phyloP scores from a whole-genome alignment of 2,329 filamentous ascomycete genomes.

The Nemania abortiva region DNA sequence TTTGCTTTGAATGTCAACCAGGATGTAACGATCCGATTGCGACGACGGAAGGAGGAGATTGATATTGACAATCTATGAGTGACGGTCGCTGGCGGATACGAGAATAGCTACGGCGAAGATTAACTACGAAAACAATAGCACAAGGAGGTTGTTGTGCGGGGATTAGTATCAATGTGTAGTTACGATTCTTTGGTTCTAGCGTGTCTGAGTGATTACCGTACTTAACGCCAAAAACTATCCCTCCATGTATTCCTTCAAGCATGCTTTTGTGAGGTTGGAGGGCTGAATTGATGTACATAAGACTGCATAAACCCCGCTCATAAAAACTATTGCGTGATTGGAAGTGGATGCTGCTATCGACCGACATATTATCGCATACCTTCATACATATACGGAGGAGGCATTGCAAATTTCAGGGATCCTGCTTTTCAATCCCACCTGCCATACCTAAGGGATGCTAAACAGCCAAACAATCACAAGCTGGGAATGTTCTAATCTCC shows the following conservation, averaged over 20 bases:
- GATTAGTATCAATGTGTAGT: not conserved
- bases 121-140: not conserved
- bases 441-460: not conserved
- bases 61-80: conserved; percentile 23
- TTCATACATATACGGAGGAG: not conserved
- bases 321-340: not conserved
- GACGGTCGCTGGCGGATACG: not conserved
- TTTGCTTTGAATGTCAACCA: conserved; percentile 16
- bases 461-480: not conserved
- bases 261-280: not conserved
- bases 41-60: conserved; percentile 30
- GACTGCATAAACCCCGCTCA: conserved; percentile 2
- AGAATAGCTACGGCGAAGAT: not conserved
- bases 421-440: not conserved
- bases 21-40: conserved; percentile 15
- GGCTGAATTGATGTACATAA: not conserved
- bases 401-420: not conserved
- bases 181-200: not conserved
- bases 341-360: not conserved
- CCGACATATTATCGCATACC: not conserved
- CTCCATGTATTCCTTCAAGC: not conserved
- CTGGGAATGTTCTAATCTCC: not conserved
- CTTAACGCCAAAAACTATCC: not conserved
- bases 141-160: not conserved
- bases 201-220: not conserved